These are phyloP conservation scores for Botrytis byssoidea DNA, from an alignment of 2,329 filamentous ascomycete species.

Conservation along the genomic window DNA sequence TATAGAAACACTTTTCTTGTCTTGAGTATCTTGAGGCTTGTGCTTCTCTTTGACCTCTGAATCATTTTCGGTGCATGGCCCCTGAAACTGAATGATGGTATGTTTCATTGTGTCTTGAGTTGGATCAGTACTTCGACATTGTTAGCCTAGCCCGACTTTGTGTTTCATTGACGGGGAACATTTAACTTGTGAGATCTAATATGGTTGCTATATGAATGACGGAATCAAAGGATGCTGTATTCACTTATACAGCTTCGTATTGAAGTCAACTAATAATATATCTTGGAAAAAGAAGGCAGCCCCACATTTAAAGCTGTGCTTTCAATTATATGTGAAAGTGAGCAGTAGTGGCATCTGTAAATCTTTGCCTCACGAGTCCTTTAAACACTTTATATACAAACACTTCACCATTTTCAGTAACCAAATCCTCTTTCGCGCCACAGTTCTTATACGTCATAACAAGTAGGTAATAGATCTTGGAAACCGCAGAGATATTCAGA, in stretches of 20 bases:
- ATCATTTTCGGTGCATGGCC: neutral
- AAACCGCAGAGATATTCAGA: rapidly evolving
- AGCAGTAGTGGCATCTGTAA: neutral
- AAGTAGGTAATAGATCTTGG: neutral
- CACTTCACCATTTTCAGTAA: neutral
- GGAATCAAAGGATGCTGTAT: too few species aligned
- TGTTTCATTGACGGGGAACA: neutral
- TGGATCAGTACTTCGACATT: neutral
- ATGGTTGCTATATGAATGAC: neutral
- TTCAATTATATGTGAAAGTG: neutral
- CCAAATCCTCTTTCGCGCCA: neutral
- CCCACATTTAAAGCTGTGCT: neutral
- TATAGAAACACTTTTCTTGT: too few species aligned
- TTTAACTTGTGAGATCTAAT: neutral
- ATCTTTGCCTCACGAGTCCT: too few species aligned
- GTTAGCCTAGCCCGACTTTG: neutral
- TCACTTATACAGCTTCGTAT: neutral
- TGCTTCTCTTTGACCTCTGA: neutral
- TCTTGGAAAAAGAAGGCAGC: too few species aligned
- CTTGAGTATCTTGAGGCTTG: too few species aligned
- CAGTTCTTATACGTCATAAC: neutral
- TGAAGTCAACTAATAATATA: neutral
- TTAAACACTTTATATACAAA: neutral
- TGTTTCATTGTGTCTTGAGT: neutral
- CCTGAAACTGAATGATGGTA: neutral